Conservation (phyloP, 805 yeast genomes). For the Yamadazyma sp. region DNA sequence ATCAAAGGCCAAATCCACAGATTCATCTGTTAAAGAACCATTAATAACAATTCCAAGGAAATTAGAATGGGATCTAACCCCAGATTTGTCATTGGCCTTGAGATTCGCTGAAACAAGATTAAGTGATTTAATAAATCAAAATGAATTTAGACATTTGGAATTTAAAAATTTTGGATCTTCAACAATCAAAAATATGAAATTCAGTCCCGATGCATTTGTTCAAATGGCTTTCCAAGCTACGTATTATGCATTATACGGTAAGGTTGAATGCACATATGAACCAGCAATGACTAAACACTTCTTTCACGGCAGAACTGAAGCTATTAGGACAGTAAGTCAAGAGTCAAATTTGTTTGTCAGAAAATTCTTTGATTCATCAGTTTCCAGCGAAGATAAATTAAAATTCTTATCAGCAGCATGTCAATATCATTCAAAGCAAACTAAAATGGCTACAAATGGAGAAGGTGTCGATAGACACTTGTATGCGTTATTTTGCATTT, state of each 20-base stretch:
- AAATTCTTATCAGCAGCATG: conserved; percentile 67
- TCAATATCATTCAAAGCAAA: conserved; percentile 59
- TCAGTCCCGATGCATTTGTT: conserved; percentile 90
- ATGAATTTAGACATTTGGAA: conserved; percentile 80
- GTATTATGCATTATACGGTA: conserved; percentile 87
- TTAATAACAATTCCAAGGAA: conserved; percentile 73
- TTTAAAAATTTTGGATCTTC: conserved; percentile 72
- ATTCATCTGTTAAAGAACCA: conserved; percentile 15
- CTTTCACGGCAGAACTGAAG: conserved; percentile 91
- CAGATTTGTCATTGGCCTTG: conserved; percentile 71
- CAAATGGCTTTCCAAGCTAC: conserved; percentile 95
- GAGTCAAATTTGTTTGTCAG: conserved; percentile 82
- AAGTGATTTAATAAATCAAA: conserved; percentile 83
- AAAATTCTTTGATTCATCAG: conserved; percentile 69
- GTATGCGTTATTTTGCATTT: conserved; percentile 81
- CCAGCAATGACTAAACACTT: conserved; percentile 94
- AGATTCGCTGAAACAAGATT: conserved; percentile 89
- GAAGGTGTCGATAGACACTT: conserved; percentile 91
- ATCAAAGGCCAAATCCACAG: conserved; percentile 34
- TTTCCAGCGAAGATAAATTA: conserved; percentile 57
- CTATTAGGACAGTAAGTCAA: conserved; percentile 78
- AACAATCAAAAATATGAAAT: conserved; percentile 77
- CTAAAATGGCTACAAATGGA: conserved; percentile 69
- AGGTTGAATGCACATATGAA: conserved; percentile 90
- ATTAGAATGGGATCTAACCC: conserved; percentile 81